Base-by-base conservation (phyloP, 2,329 filamentous ascomycete species). In the Phialocephala sp. region DNA sequence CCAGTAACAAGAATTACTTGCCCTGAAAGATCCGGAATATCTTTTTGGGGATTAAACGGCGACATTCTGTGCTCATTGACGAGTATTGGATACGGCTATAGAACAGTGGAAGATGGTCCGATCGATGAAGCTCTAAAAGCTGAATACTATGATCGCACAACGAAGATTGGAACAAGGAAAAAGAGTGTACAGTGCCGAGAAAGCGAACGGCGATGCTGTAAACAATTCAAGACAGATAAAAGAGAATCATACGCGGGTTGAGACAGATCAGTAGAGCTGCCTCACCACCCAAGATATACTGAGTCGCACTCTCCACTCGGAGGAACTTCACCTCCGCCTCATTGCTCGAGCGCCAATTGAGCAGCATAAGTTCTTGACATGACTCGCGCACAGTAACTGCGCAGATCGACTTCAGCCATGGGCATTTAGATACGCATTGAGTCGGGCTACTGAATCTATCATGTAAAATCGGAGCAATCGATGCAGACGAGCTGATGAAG, bases 11-110 rank as follows among this genome's bases (percentile, higher is more conserved):
- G 20, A 8, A 57, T 37, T 8, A 57, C 55, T 18, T 41, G 32
- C 4, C 55, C 55, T 12, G 55, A 39, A 24, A 57, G 55, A 24
- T 57, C 55, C 20, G 55, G 55, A 39, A 57, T 57, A 20, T 57
- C 55, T 12, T n/a, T 57, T 11, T 39, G 35, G 9, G 35, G 35
- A 24, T 57, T 22, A 35, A 37, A 57, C 11, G 18, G 9, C 18
- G n/a, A 3, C 52, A 35, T 55, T 11, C 12, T 11, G 41, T 18
- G n/a, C 41, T 6, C 15, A 4, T n/a, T 43, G 15, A 12, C 3
- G 37, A 41, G 15, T 3, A 18, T 5, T 41, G 2, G 37, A 41
- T 3, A 41, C 15, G 9, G 37, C 9, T 32, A 6, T 32, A 32
- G 6, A 32, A 32, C 27, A 32, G 27, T 32, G 27, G 27, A 32